Base-by-base conservation (phyloP, 2,329 filamentous ascomycete genomes). In the Trichoderma gracile region DNA sequence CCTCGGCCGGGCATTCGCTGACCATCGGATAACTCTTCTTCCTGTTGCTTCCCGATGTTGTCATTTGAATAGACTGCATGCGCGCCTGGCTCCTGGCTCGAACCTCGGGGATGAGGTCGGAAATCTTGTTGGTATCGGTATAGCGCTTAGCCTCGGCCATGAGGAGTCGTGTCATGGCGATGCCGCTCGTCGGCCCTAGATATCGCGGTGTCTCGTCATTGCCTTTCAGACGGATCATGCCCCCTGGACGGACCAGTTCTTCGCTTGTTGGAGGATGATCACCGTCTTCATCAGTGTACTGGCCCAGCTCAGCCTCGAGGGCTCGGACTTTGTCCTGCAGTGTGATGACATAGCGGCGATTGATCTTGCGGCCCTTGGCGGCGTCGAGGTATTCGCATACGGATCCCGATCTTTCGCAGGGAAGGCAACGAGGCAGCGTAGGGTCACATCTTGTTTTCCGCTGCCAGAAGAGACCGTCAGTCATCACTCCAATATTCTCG, bases 101-200 rank as follows among this genome's bases (percentile, higher is more conserved):
- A 74, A 84, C 80, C 63, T 93, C 90, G 3, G 93, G 92, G 38
- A 97, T 91, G 56, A 98, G 88, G 70, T 97, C 93, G 65, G 92
- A 93, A 74, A 98, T 97, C 69, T 89, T 92, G 76, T 93, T 91
- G 5, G 92, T 90, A 72, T 95, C 90, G 27, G 93, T 96, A 72
- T 94, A 96, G 68, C 93, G 89, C 78, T 97, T 98, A 60, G 94
- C 94, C 77, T 97, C 88, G 75, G 97, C 93, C 90, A 99, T 97
- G 12, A 99, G 89, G 69, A 98, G 83, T 33, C 94, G 88, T 14
- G 93, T 96, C 81, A 98, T 96, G 73, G 93, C 92, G 71, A 97
- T 97, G 66, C 94, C 95, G 75, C 94, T 98, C 55, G 93, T 97
- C 3, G 95, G 91, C 0, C 95, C 95, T 3, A 99, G 81, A 74